These are phyloP conservation scores for Aspergillus aculeatinus DNA, from an alignment of 2,329 filamentous ascomycete genomes.

Conservation along the genomic window DNA sequence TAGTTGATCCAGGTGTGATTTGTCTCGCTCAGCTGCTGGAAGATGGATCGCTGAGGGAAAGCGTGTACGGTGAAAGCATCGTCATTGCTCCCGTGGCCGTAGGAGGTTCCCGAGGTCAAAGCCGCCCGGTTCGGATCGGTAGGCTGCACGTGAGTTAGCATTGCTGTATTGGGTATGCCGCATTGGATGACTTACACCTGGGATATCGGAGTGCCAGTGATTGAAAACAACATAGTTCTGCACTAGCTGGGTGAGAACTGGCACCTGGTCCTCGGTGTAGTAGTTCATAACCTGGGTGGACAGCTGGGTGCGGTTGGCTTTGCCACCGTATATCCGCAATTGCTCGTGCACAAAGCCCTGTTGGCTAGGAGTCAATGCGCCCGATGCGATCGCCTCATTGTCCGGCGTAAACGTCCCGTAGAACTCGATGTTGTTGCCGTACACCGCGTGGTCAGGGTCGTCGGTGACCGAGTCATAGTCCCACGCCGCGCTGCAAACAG, in stretches of 20 bases:
- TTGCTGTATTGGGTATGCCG: background rate
- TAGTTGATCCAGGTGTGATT: constrained; percentile 40
- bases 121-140: constrained; percentile 46
- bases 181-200: constrained; percentile 37
- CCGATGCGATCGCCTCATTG: constrained; percentile 37
- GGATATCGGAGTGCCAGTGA: constrained; percentile 47
- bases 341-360: constrained; percentile 47
- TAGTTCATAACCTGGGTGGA: constrained; percentile 47
- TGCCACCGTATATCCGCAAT: constrained; percentile 34
- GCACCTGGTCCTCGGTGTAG: constrained; percentile 46
- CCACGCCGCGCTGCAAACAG: constrained; percentile 35
- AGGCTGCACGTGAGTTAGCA: constrained; percentile 28
- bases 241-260: constrained; percentile 41
- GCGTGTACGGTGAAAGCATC: constrained; percentile 25
- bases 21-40: constrained; percentile 39
- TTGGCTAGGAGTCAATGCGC: constrained; percentile 31
- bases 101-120: constrained; percentile 32
- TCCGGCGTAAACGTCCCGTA: constrained; percentile 42
- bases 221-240: constrained; percentile 48
- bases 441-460: constrained; percentile 45
- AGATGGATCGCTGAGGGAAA: constrained; percentile 38
- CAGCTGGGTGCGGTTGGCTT: constrained; percentile 32
- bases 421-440: constrained; percentile 48
- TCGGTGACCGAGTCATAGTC: constrained; percentile 45
- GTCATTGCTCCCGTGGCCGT: constrained; percentile 37